These are phyloP conservation scores for Podaxis pistillaris DNA, from an alignment of 768 basidiomycete genomes.

Conservation along the genomic window DNA sequence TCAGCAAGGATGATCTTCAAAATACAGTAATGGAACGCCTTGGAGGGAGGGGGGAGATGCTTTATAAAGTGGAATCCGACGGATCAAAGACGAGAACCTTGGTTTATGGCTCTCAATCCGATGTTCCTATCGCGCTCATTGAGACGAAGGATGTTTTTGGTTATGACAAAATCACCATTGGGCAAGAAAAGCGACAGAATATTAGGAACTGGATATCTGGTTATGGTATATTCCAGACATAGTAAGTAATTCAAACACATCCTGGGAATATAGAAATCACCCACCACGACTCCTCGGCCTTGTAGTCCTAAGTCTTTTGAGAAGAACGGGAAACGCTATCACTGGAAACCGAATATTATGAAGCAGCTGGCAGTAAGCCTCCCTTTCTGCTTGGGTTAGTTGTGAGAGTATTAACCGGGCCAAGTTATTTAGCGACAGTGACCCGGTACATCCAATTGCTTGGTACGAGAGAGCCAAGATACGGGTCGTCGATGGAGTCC, in stretches of 20 bases:
- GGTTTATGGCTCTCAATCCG: not conserved
- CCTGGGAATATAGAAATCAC: not conserved
- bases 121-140: not conserved
- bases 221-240: not conserved
- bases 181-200: not conserved
- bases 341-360: not conserved
- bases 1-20: not conserved
- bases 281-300: not conserved
- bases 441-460: conserved; percentile 2
- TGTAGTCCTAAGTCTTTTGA: conserved; percentile 5
- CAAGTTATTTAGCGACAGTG: not conserved
- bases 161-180: conserved; percentile 2
- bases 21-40: not conserved
- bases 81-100: not conserved
- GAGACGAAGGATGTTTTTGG: conserved; percentile 6
- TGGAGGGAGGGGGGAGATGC: not conserved
- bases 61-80: conserved; percentile 9
- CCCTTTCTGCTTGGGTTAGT: not conserved
- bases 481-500: not conserved
- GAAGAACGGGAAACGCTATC: conserved; percentile 1
- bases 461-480: conserved; percentile 5
- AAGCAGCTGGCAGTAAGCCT: not conserved
- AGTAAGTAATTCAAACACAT: not conserved
- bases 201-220: conserved; percentile 9
- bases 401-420: not conserved